phyloP scores from a whole-genome alignment of 805 yeast species.

The Ogataea pignaliae region DNA sequence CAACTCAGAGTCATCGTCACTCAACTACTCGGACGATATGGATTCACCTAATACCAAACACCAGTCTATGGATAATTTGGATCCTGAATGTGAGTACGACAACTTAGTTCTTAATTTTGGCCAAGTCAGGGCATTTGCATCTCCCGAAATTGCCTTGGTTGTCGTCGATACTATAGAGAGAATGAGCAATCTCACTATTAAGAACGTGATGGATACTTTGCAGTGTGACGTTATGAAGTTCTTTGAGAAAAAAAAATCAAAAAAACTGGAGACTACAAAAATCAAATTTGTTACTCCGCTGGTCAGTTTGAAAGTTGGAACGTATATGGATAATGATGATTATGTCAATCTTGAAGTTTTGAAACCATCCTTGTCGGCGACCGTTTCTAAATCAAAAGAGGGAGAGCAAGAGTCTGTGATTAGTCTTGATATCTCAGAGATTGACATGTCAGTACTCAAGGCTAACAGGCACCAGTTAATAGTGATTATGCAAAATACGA shows the following conservation, averaged over 20 bases:
- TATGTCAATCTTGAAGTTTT: slow-evolving; percentile 26
- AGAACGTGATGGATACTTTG: slow-evolving; percentile 55
- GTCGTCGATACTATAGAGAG: slow-evolving; percentile 31
- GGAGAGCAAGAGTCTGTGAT: slow-evolving; percentile 2
- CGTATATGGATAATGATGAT: slow-evolving; percentile 16
- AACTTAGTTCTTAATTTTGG: slow-evolving; percentile 54
- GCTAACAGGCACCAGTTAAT: slow-evolving; percentile 8
- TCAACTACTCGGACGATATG: background rate
- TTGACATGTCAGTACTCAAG: slow-evolving; percentile 10
- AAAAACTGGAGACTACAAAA: slow-evolving; percentile 34
- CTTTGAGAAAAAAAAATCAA: slow-evolving; percentile 22
- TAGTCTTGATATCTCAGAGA: slow-evolving; percentile 6
- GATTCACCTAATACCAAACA: slow-evolving; percentile 1
- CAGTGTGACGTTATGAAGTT: slow-evolving; percentile 54
- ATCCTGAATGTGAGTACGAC: slow-evolving; percentile 46
- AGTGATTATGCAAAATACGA: slow-evolving; percentile 5
- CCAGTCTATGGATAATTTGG: slow-evolving; percentile 13
- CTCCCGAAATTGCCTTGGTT: slow-evolving; percentile 33
- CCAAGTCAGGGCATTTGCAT: slow-evolving; percentile 39
- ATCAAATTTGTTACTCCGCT: slow-evolving; percentile 46
- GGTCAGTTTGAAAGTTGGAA: slow-evolving; percentile 25
- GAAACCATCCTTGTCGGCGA: slow-evolving; percentile 35
- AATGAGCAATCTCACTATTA: slow-evolving; percentile 38
- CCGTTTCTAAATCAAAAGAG: slow-evolving; percentile 15
- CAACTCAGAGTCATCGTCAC: slow-evolving; percentile 4